A percentile compares a stretch with the other conserved stretches of the same genome.
Evolutionary conservation across 129 eudicot genomes (phyloP).

Genomic region (Saposhnikovia divaricata): DNA sequence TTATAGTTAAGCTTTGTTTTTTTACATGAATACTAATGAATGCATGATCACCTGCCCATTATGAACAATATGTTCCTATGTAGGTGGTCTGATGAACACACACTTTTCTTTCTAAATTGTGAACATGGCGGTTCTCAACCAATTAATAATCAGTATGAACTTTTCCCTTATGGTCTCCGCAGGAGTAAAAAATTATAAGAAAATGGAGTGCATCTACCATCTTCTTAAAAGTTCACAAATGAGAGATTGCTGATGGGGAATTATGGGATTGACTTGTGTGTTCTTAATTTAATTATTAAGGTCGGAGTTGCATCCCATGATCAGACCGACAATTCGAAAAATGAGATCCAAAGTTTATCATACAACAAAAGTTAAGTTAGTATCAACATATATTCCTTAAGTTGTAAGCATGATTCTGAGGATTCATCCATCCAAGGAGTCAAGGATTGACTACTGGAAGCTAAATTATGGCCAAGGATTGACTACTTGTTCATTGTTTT

Average conservation of each 20-base stretch:
- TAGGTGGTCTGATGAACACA: no score
- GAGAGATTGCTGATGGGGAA: neutral
- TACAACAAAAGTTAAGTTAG: neutral
- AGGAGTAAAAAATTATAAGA: no score
- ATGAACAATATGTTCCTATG: no score
- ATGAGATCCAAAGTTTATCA: neutral
- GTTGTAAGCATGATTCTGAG: neutral
- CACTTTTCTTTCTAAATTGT: no score
- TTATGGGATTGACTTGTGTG: neutral
- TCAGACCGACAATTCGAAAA: neutral
- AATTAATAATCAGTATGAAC: neutral
- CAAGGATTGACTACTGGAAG: neutral
- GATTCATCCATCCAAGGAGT: neutral
- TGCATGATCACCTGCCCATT: no score
- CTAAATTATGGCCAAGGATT: neutral
- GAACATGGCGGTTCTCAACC: no score
- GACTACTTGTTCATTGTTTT: neutral
- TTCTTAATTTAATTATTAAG: neutral
- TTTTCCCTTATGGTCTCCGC: neutral
- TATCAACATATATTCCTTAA: neutral
- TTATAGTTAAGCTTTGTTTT: no score
- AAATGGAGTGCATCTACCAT: neutral
- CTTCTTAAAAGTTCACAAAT: neutral
- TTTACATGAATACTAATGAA: no score
- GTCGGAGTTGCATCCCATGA: neutral